Evolutionary conservation across 345 rosid genomes (phyloP), one percentile per base, ranked within the genome.

Genomic region (Brassica juncea): DNA sequence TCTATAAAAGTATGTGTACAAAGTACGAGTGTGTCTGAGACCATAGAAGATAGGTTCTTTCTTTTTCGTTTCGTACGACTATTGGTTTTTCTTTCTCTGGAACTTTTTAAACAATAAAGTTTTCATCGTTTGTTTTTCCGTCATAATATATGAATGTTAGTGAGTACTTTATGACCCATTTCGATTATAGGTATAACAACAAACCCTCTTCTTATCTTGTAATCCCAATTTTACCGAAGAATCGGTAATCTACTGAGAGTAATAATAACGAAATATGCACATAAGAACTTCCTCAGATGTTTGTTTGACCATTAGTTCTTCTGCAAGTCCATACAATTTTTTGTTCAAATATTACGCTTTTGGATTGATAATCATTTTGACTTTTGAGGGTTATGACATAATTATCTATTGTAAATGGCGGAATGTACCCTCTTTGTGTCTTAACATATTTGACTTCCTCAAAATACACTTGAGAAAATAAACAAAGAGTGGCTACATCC

Each of bases 1-100:
- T 75, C 67, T 75, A 75, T 67, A 57, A 67, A 67, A 55, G 58
- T 35, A 73, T 27, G 66, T 37, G 19, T 57, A 28, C 73, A 52
- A 75, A 75, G 67, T 75, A 75, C 67, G 7, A 54, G 27, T 65
- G 64, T 74, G 34, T 65, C 63, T 34, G 2, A 32, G 78, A 52
- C 71, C 78, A 65, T 8, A 54, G 64, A 65, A 14, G 65, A 65
- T 74, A 52, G 15, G 10, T 21, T 52, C 15, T 5, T 54, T 65
- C 12, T 39, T 54, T 54, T 16, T 74, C 71, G 77, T 74, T 65
- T 65, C 78, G 65, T 74, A 74, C 78, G 64, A 74, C 54, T 23
- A 52, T 74, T 65, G 64, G 54, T 49, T 74, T 49, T 74, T 64
- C 71, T 74, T 52, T 74, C 63, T 65, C 34, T 31, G 54, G 37